Base-by-base conservation (phyloP, 345 rosid genomes). In the Citrus glauca region DNA sequence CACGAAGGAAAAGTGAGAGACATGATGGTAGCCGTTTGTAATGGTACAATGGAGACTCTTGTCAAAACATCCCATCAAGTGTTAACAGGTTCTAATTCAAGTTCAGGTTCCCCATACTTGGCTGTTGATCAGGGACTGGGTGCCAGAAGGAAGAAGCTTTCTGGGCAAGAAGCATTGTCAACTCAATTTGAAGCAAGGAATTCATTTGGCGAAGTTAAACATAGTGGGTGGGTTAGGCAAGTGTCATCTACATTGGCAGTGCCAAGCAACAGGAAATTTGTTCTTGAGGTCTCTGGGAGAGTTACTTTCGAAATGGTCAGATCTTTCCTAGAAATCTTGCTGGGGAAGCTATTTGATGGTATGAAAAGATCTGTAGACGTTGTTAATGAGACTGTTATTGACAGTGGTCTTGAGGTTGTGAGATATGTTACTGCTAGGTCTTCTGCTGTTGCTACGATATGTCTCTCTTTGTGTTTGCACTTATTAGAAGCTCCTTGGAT, bases 221-320 rank as follows among this genome's bases (percentile, higher is more conserved):
- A 76, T 7, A 32, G 65, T 27, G 84, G 87, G 4, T 95, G 93
- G 95, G 74, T 87, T 24, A 78, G 83, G 22, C 89, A 89, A 74
- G 82, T 91, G 6, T 88, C 96, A 14, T 88, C 91, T 4, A 86
- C 93, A 19, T 45, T 92, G 73, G 84, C 92, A 1, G 84, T 87
- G 77, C 97, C 97, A 4, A 86, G 87, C 76, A 95, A 91, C 77
- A 87, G 90, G 82, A 89, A 77, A 80, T 87, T 92, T 14, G 86
- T 91, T 72, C 90, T 95, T 75, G 97, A 91, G 81, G 61, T 95
- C 75, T 90, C 89, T 4, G 96, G 96, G 67, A 85, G 80, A 62
- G 83, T 91, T 32, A 87, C 94, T 71, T 91, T 87, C 59, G 94
- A 93, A 82, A 87, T 91, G 33, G 94, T 92, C 32, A 86, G 90